These are phyloP conservation scores for Helichrysum umbraculigerum DNA, from an alignment of 129 eudicot species.

Conservation along the genomic window DNA sequence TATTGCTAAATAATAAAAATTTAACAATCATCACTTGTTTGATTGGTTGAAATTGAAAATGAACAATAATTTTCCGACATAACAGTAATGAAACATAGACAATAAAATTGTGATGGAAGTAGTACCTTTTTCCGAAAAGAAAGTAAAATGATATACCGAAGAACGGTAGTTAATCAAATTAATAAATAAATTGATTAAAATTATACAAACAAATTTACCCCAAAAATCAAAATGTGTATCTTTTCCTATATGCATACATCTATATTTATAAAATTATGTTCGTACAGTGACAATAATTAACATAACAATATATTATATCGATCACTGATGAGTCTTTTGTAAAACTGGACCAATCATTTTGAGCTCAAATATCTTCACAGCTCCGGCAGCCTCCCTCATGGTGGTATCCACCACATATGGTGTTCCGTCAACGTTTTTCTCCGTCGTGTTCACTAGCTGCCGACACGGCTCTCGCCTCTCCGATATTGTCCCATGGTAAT, in stretches of 20 bases:
- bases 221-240: neutral
- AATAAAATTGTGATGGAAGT: too few relatives aligned
- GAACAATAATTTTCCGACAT: too few relatives aligned
- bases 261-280: slow-evolving; percentile 2
- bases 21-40: too few relatives aligned
- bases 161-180: neutral
- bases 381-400: slow-evolving; percentile 61
- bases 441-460: slow-evolving; percentile 48
- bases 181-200: slow-evolving; percentile 22
- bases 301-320: neutral
- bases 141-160: neutral
- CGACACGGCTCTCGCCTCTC: slow-evolving; percentile 74
- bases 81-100: too few relatives aligned
- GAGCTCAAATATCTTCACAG: slow-evolving; percentile 73
- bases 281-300: neutral
- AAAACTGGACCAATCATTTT: slow-evolving; percentile 56
- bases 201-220: slow-evolving; percentile 22
- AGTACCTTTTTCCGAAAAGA: neutral
- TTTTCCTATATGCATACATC: slow-evolving; percentile 8
- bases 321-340: slow-evolving; percentile 55
- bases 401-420: slow-evolving; percentile 63
- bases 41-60: too few relatives aligned
- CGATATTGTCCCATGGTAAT: slow-evolving; percentile 78
- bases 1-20: too few relatives aligned
- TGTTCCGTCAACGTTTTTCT: slow-evolving; percentile 35